These are phyloP conservation scores for Tuber calosporum DNA, from an alignment of 495 filamentous ascomycete species.

Conservation along the genomic window DNA sequence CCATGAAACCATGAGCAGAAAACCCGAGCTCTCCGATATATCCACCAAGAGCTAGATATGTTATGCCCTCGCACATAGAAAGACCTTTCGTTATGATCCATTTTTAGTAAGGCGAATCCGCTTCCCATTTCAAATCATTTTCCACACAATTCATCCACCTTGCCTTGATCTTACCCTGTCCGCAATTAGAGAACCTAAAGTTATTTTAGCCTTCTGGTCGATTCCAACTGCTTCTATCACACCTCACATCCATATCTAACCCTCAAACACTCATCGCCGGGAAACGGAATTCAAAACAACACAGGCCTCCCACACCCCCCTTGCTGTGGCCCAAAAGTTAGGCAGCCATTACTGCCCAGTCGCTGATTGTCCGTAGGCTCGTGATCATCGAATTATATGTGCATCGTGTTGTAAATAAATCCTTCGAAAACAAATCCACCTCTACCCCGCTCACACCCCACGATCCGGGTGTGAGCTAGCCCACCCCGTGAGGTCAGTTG, in stretches of 20 bases:
- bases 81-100: background rate
- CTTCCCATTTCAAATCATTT: background rate
- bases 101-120: background rate
- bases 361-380: background rate
- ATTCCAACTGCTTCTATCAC: background rate
- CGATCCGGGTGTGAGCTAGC: background rate
- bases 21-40: background rate
- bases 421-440: background rate
- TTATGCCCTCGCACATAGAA: background rate
- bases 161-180: background rate
- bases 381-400: background rate
- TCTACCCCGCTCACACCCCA: conserved; percentile 1
- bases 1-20: background rate
- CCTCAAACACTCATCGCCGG: background rate
- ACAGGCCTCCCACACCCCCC: background rate
- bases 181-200: background rate
- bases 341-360: background rate
- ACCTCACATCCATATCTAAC: background rate
- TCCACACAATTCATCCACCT: background rate
- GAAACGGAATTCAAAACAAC: background rate
- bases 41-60: background rate
- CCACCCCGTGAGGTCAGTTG: background rate
- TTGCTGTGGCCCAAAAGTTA: background rate
- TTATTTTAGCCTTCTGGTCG: background rate
- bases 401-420: background rate